Conservation (phyloP, 208 protist species). For the Jaenimonas drosophilae region DNA sequence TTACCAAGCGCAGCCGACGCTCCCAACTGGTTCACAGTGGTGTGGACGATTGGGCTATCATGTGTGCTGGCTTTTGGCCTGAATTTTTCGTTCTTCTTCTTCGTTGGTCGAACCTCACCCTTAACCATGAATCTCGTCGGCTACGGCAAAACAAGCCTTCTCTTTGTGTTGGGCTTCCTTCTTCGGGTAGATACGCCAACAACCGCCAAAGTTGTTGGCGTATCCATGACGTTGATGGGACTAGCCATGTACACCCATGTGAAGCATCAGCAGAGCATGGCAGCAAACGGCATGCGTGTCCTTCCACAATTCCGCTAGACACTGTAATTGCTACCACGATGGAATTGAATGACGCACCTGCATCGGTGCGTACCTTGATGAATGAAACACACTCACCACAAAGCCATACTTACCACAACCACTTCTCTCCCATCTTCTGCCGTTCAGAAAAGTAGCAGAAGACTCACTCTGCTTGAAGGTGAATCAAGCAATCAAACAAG, state of each 20-base stretch:
- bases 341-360: no score
- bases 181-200: conserved; percentile 24
- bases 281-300: no score
- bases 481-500: no score
- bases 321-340: no score
- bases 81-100: conserved; percentile 87
- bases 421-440: no score
- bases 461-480: no score
- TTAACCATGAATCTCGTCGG: conserved; percentile 80
- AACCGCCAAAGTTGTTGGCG: conserved; percentile 26
- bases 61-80: conserved; percentile 80
- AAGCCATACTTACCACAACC: no score
- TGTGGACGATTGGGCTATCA: conserved; percentile 59
- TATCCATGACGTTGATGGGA: conserved; percentile 43
- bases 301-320: no score
- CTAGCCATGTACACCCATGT: conserved; percentile 45
- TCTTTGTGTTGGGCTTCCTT: conserved; percentile 56
- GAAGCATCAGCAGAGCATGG: conserved; percentile 14
- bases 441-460: no score
- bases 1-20: conserved; percentile 53
- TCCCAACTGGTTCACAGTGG: conserved; percentile 16
- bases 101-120: conserved; percentile 70
- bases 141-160: conserved; percentile 72
- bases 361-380: no score
- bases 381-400: no score